phyloP scores from a whole-genome alignment of 202 grass and related monocot genomes.

The Zoysia matrella region DNA sequence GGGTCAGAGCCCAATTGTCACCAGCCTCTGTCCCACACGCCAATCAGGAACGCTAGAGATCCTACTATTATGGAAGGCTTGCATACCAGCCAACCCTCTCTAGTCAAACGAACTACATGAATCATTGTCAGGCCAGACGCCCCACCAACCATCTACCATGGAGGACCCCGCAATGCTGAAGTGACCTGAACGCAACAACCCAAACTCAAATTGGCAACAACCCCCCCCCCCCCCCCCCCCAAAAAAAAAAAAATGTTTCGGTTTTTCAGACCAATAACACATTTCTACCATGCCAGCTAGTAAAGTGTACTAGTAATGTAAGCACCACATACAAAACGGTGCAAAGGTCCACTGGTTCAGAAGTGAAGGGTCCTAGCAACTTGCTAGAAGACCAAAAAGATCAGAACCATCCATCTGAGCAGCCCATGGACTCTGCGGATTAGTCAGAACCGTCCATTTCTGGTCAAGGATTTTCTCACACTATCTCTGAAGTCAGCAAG shows the following conservation, averaged over 20 bases:
- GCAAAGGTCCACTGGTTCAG: neutral
- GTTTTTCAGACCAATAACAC: slow-evolving; percentile 27
- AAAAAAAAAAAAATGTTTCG: neutral
- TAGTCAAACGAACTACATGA: slow-evolving; percentile 40
- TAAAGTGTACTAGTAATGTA: neutral
- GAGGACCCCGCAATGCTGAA: slow-evolving; percentile 38
- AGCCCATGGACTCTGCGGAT: neutral
- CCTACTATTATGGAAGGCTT: slow-evolving; percentile 26
- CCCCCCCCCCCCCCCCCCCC: too few relatives aligned
- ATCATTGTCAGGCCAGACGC: slow-evolving; percentile 47
- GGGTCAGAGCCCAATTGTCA: slow-evolving; percentile 23
- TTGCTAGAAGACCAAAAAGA: neutral
- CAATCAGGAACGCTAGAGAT: slow-evolving; percentile 26
- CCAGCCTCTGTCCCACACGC: neutral
- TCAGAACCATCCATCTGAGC: neutral
- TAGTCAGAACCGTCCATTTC: slow-evolving; percentile 28
- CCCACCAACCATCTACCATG: slow-evolving; percentile 43
- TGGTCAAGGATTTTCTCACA: neutral
- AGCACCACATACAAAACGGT: slow-evolving; percentile 12
- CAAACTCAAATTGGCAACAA: slow-evolving; percentile 33
- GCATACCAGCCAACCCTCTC: slow-evolving; percentile 2
- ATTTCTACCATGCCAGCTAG: slow-evolving; percentile 28
- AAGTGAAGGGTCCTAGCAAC: neutral
- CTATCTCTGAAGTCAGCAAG: neutral
- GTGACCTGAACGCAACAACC: slow-evolving; percentile 35